Percentiles rank a stretch among this genome's conserved stretches.
phyloP scores from a whole-genome alignment of 805 yeast species.

The Torulaspora maleeae region DNA sequence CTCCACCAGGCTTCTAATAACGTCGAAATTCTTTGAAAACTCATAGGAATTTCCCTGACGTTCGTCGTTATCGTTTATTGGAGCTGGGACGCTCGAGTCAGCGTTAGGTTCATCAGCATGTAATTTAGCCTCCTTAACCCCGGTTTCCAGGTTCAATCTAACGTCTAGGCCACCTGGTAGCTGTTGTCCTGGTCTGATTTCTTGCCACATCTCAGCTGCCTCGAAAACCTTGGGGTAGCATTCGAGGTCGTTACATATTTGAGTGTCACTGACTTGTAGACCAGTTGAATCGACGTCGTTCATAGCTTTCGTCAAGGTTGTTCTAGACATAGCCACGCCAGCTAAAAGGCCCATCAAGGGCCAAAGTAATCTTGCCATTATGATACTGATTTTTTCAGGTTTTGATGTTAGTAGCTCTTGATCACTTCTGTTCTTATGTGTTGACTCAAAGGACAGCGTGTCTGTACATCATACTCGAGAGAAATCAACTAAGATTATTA shows the following conservation, averaged over 20 bases:
- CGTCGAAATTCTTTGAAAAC: constrained; percentile 29
- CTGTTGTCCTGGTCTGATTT: constrained; percentile 62
- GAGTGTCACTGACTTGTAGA: constrained; percentile 16
- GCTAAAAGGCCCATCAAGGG: not conserved
- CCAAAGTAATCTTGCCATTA: not conserved
- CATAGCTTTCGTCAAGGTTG: not conserved
- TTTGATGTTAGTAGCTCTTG: not conserved
- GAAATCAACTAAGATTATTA: not conserved
- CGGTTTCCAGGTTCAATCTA: constrained; percentile 68
- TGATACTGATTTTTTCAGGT: too few relatives aligned
- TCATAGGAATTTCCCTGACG: constrained; percentile 19
- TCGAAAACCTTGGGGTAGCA: constrained; percentile 64
- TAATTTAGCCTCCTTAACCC: constrained; percentile 63
- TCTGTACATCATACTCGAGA: not conserved
- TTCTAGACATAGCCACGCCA: not conserved
- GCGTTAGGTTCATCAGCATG: not conserved
- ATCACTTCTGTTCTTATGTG: not conserved
- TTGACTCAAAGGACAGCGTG: constrained; percentile 4
- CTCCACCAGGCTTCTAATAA: constrained; percentile 23
- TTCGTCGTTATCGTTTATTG: not conserved
- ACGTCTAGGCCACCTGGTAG: constrained; percentile 76
- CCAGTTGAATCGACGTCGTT: constrained; percentile 8
- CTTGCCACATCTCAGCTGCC: constrained; percentile 67
- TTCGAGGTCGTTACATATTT: constrained; percentile 38
- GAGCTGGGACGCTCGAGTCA: constrained; percentile 2